Percentiles rank a stretch among this genome's conserved stretches.
Conservation (phyloP, 1,139 yeast species). For the Candida sojae region DNA sequence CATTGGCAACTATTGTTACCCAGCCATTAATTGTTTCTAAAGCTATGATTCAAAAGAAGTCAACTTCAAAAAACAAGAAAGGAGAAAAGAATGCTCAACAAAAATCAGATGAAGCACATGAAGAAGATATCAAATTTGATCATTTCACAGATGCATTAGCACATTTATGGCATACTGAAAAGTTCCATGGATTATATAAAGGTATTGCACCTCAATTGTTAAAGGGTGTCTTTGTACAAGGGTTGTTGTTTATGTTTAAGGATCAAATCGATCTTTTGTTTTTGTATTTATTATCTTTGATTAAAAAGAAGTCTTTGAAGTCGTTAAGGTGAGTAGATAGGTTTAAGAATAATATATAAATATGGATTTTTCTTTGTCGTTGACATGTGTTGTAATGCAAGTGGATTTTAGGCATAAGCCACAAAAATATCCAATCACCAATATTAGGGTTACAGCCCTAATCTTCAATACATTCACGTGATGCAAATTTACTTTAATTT, state of each 20-base stretch:
- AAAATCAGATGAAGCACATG: conserved; percentile 23
- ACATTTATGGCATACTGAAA: conserved; percentile 47
- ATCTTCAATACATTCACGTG: background rate
- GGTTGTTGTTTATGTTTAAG: conserved; percentile 79
- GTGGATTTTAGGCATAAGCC: background rate
- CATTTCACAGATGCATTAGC: conserved; percentile 45
- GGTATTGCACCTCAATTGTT: conserved; percentile 80
- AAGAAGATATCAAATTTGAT: conserved; percentile 39
- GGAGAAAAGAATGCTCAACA: background rate
- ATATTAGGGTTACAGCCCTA: conserved; percentile 3
- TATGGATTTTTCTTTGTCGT: background rate
- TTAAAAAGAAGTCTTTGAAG: conserved; percentile 22
- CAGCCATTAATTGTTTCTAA: conserved; percentile 86
- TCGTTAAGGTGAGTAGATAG: background rate
- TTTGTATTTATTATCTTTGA: conserved; percentile 35
- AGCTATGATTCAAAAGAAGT: conserved; percentile 70
- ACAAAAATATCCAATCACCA: too few species aligned
- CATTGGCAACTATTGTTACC: conserved; percentile 76
- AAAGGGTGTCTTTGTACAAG: conserved; percentile 86
- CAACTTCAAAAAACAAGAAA: conserved; percentile 8
- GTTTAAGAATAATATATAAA: background rate
- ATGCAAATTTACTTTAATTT: background rate
- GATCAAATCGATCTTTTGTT: conserved; percentile 61
- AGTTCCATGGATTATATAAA: conserved; percentile 54
- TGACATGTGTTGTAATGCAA: background rate